A percentile compares a stretch with the other conserved stretches of the same genome.
Evolutionary conservation across 2,329 filamentous ascomycete species (phyloP).

Genomic region (Verruconis gallopava): DNA sequence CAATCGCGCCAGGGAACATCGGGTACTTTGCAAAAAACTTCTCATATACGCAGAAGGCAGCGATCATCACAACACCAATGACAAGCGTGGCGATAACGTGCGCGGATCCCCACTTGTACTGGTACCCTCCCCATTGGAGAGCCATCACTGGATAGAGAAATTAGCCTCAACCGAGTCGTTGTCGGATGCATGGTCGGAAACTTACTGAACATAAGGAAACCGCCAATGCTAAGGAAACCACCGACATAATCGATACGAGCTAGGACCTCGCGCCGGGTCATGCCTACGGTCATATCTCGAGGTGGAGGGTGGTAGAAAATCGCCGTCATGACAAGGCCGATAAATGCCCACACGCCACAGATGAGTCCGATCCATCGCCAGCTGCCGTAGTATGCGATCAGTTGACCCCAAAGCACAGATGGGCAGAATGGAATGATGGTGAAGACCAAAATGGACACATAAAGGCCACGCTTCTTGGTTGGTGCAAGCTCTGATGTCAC

Average conservation of each 20-base stretch:
- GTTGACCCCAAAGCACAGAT: slow-evolving; percentile 48
- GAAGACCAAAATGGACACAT: slow-evolving; percentile 47
- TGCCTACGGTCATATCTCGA: slow-evolving; percentile 28
- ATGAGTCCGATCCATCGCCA: slow-evolving; percentile 45
- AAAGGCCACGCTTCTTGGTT: slow-evolving; percentile 48
- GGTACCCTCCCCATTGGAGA: slow-evolving; percentile 29
- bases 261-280: slow-evolving; percentile 30
- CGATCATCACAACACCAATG: slow-evolving; percentile 27
- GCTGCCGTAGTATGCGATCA: slow-evolving; percentile 35
- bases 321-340: slow-evolving; percentile 38
- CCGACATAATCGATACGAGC: slow-evolving; percentile 38
- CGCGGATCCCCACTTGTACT: slow-evolving; percentile 22
- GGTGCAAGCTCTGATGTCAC: slow-evolving; percentile 57
- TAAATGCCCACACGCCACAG: slow-evolving; percentile 38
- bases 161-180: too few relatives aligned
- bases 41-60: slow-evolving; percentile 26
- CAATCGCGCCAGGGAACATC: slow-evolving; percentile 28
- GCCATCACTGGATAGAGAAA: slow-evolving; percentile 41
- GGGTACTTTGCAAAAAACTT: slow-evolving; percentile 27
- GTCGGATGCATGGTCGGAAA: too few relatives aligned
- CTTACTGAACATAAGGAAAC: too few relatives aligned
- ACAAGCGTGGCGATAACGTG: slow-evolving; percentile 30
- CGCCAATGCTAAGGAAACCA: slow-evolving; percentile 36
- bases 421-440: slow-evolving; percentile 51
- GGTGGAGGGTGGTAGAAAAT: slow-evolving; percentile 43